Conservation (phyloP, 129 eudicot species). For the Kitagawia praeruptora region DNA sequence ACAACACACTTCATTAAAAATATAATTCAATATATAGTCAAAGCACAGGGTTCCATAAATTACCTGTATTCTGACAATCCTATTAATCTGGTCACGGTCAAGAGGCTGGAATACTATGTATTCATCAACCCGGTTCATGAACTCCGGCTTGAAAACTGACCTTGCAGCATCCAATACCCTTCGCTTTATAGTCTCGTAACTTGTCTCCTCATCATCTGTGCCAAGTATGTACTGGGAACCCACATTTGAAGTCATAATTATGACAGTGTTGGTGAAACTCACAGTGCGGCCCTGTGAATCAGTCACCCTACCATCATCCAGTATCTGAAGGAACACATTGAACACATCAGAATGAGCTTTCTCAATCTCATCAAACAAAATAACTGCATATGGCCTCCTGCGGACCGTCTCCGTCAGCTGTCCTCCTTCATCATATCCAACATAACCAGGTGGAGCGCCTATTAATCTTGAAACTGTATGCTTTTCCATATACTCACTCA, state of each 20-base stretch:
- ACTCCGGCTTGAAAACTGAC: conserved; percentile 83
- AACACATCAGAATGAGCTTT: conserved; percentile 94
- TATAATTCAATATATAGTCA: background rate
- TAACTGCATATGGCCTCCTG: conserved; percentile 90
- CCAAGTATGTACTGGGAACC: conserved; percentile 91
- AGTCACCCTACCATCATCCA: conserved; percentile 96
- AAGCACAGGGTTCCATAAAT: background rate
- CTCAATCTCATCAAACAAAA: conserved; percentile 90
- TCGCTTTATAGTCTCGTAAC: conserved; percentile 70
- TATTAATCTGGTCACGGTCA: conserved; percentile 78
- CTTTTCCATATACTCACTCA: conserved; percentile 99
- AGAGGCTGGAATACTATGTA: conserved; percentile 97
- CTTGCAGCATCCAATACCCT: conserved; percentile 96
- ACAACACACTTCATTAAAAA: background rate
- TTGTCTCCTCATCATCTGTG: conserved; percentile 64
- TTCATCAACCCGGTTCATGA: conserved; percentile 97
- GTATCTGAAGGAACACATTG: conserved; percentile 84
- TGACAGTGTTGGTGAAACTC: conserved; percentile 87
- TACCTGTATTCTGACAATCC: conserved; percentile 86
- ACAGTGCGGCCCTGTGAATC: conserved; percentile 99
- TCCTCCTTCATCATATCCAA: conserved; percentile 99
- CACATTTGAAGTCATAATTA: conserved; percentile 96
- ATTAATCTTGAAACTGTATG: conserved; percentile 85
- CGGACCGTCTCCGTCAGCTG: conserved; percentile 86
- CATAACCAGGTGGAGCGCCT: conserved; percentile 98